Base-by-base conservation (phyloP, 257 asterid genomes). In the Solanum virginianum region DNA sequence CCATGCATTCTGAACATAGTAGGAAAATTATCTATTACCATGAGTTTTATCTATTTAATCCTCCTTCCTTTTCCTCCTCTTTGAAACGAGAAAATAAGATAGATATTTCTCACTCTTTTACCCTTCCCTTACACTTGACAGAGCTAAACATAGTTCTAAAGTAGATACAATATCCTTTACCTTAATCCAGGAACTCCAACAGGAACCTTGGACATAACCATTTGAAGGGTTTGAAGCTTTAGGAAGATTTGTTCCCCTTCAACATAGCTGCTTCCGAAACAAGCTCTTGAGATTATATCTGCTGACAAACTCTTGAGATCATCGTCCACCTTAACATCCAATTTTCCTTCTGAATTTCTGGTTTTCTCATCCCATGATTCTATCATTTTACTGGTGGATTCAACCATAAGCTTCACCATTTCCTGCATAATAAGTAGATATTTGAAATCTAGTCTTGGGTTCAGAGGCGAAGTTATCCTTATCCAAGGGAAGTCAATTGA, bases 171-270 rank as follows among this genome's bases (percentile, higher is more conserved):
- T 39, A 14, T 36, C 20, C 10, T 20, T 45, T 92, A 92, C 98
- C 97, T 93, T 86, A 88, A 84, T 68, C 95, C 97, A 7, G 95
- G 98, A 87, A 93, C 89, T 69, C 98, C 97, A 68, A 93, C 79
- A 80, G 26, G 86, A 66, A 89, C 90, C 69, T 84, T 90, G 16
- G 98, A 92, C 95, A 95, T 90, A 63, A 90, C 29, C 84, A 66
- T 82, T 82, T 85, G 92, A 53, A 95, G 94, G 13, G 90, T 63
- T 62, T 90, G 94, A 84, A 93, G 97, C 81, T 91, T 92, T n/a
- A 79, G 54, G 90, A 92, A 93, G 63, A 93, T 92, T 17, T 86
- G 83, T 85, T 91, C 88, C 81, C 97, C 95, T 85, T 90, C 86
- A 5, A 47, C 29, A 65, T 92, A 90, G 89, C 91, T 92, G 84